A percentile compares a stretch with the other conserved stretches of the same genome.
Evolutionary conservation across 495 filamentous ascomycete genomes (phyloP).

Genomic region (Parathielavia appendiculata): DNA sequence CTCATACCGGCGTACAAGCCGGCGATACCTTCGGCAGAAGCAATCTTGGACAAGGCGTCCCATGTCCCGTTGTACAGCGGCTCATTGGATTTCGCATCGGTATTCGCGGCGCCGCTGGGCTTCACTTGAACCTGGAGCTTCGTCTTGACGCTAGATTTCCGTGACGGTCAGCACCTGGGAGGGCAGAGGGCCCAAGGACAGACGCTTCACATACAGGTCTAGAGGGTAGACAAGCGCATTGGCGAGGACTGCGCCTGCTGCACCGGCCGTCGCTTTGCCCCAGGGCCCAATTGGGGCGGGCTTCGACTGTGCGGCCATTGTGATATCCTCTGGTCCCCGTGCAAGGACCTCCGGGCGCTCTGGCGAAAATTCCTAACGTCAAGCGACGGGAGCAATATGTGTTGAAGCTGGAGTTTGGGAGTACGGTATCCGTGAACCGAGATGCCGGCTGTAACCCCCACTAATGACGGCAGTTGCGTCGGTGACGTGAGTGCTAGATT

Average conservation of each 20-base stretch:
- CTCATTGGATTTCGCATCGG: conserved; percentile 38
- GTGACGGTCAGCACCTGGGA: conserved; percentile 15
- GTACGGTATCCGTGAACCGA: not conserved
- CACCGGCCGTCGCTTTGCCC: conserved; percentile 88
- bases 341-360: not conserved
- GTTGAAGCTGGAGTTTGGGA: conserved; percentile 1
- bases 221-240: conserved; percentile 96
- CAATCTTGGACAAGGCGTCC: conserved; percentile 84
- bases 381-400: not conserved
- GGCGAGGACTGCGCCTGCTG: conserved; percentile 87
- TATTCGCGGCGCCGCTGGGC: conserved; percentile 37
- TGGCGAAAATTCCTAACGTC: not conserved
- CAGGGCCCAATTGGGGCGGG: conserved; percentile 76
- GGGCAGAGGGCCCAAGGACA: not conserved
- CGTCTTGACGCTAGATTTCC: conserved; percentile 72
- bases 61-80: conserved; percentile 78
- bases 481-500: not conserved
- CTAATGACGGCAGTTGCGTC: conserved; percentile 19
- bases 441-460: conserved; percentile 12
- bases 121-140: conserved; percentile 96
- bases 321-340: not conserved
- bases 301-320: conserved; percentile 80
- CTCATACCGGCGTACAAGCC: conserved; percentile 88
- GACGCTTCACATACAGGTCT: conserved; percentile 68
- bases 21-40: conserved; percentile 68